Conservation (phyloP, 345 rosid species). For the Gynandropsis gynandra region DNA sequence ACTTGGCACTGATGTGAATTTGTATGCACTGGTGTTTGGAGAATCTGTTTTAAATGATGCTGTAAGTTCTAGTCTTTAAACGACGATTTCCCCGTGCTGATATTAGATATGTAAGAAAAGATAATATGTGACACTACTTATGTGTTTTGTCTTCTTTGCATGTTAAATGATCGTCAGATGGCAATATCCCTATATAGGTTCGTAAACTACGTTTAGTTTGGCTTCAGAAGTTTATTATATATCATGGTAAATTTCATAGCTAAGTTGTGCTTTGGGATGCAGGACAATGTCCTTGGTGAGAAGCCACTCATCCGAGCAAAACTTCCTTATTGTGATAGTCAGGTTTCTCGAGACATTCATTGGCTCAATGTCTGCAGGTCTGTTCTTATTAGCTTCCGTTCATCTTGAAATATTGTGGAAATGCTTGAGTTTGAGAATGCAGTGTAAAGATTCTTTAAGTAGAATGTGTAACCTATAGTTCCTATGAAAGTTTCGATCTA, state of each 20-base stretch:
- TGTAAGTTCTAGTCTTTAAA: slow-evolving; percentile 30
- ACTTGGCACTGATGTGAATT: slow-evolving; percentile 72
- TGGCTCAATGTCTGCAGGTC: slow-evolving; percentile 97
- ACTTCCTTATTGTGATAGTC: slow-evolving; percentile 73
- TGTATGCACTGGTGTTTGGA: slow-evolving; percentile 76
- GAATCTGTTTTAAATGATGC: slow-evolving; percentile 85
- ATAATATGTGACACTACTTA: slow-evolving; percentile 15
- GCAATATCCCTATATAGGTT: slow-evolving; percentile 97
- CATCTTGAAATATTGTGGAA: slow-evolving; percentile 15
- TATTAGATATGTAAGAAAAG: slow-evolving; percentile 14
- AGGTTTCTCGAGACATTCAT: slow-evolving; percentile 96
- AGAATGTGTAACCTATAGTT: too few relatives aligned
- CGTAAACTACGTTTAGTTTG: slow-evolving; percentile 16
- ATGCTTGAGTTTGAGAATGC: slow-evolving; percentile 5
- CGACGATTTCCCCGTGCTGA: slow-evolving; percentile 9
- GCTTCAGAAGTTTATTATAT: slow-evolving; percentile 6
- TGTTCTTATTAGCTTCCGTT: slow-evolving; percentile 19
- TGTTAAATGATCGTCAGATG: slow-evolving; percentile 49
- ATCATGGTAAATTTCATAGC: slow-evolving; percentile 20
- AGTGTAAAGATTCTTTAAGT: neutral
- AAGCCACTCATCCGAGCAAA: slow-evolving; percentile 62
- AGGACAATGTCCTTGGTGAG: slow-evolving; percentile 93
- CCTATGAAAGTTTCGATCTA: slow-evolving; percentile 1
- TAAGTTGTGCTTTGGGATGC: slow-evolving; percentile 32
- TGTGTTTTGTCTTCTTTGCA: slow-evolving; percentile 17